A percentile compares a stretch with the other conserved stretches of the same genome.
These are phyloP conservation scores for Vanrija sp. DNA, from an alignment of 1,284 basidiomycete genomes.

Conservation along the genomic window DNA sequence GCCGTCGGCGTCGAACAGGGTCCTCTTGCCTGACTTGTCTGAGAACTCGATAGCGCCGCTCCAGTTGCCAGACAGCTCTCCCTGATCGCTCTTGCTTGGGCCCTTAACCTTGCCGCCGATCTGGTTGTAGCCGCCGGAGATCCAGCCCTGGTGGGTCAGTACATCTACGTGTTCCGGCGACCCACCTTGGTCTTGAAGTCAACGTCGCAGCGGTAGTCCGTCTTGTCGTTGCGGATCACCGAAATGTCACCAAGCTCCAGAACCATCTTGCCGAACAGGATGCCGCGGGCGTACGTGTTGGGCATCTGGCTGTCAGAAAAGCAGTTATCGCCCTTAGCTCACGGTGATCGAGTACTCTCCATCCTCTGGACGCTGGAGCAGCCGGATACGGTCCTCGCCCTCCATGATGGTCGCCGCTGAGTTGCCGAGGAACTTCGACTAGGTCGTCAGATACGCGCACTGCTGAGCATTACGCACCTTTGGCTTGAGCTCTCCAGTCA, in stretches of 20 bases:
- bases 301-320: constrained; percentile 60
- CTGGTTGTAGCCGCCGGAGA: constrained; percentile 92
- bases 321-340: constrained; percentile 11
- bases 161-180: background rate
- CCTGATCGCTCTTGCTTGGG: constrained; percentile 62
- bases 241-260: constrained; percentile 91
- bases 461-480: constrained; percentile 52
- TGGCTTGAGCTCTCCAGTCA: constrained; percentile 90
- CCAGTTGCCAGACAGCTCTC: constrained; percentile 89
- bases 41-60: constrained; percentile 86
- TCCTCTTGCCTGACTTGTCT: constrained; percentile 64
- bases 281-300: constrained; percentile 94
- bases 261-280: constrained; percentile 97
- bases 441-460: background rate
- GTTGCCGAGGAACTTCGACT: constrained; percentile 91
- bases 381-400: constrained; percentile 81
- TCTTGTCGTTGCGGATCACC: constrained; percentile 75
- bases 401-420: constrained; percentile 94
- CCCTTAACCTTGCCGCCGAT: constrained; percentile 73
- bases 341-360: constrained; percentile 54
- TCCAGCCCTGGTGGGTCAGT: constrained; percentile 70
- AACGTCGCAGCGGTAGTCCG: constrained; percentile 72
- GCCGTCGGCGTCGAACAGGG: constrained; percentile 80
- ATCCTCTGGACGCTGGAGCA: constrained; percentile 77
- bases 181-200: constrained; percentile 93